These are phyloP conservation scores for Pseudocercospora crystallina DNA, from an alignment of 2,329 filamentous ascomycete genomes.

Conservation along the genomic window DNA sequence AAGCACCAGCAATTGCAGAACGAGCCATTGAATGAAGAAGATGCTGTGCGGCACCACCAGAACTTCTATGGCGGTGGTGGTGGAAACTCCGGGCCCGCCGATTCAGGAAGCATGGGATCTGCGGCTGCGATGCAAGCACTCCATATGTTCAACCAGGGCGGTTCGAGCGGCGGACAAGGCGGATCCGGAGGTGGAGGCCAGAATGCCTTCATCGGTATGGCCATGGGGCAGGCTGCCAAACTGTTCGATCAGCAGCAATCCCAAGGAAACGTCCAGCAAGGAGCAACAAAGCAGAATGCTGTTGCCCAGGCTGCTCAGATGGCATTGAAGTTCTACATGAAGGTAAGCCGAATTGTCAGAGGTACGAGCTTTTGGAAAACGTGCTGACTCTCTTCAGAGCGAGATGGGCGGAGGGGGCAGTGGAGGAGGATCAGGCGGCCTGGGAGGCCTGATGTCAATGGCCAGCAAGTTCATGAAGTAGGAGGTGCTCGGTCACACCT, in stretches of 20 bases:
- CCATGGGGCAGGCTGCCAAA: slow-evolving; percentile 68
- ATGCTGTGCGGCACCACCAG: slow-evolving; percentile 73
- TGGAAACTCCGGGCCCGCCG: slow-evolving; percentile 48
- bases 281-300: slow-evolving; percentile 75
- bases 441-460: slow-evolving; percentile 54
- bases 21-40: slow-evolving; percentile 60
- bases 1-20: slow-evolving; percentile 52
- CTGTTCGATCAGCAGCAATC: slow-evolving; percentile 62
- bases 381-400: slow-evolving; percentile 41
- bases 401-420: slow-evolving; percentile 55
- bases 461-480: slow-evolving; percentile 60
- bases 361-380: too few species aligned
- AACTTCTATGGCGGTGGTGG: slow-evolving; percentile 64
- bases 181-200: slow-evolving; percentile 55
- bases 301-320: slow-evolving; percentile 78
- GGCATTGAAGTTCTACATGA: slow-evolving; percentile 88
- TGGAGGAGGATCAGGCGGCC: slow-evolving; percentile 42
- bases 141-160: slow-evolving; percentile 64
- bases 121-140: slow-evolving; percentile 80
- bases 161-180: slow-evolving; percentile 33
- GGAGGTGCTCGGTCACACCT: neutral
- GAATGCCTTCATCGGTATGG: slow-evolving; percentile 70
- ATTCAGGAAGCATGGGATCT: slow-evolving; percentile 55
- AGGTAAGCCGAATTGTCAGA: too few species aligned
- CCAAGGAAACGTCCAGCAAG: slow-evolving; percentile 52